phyloP scores from a whole-genome alignment of 352 stramenopile genomes.

The Saprolegnia parasitica region DNA sequence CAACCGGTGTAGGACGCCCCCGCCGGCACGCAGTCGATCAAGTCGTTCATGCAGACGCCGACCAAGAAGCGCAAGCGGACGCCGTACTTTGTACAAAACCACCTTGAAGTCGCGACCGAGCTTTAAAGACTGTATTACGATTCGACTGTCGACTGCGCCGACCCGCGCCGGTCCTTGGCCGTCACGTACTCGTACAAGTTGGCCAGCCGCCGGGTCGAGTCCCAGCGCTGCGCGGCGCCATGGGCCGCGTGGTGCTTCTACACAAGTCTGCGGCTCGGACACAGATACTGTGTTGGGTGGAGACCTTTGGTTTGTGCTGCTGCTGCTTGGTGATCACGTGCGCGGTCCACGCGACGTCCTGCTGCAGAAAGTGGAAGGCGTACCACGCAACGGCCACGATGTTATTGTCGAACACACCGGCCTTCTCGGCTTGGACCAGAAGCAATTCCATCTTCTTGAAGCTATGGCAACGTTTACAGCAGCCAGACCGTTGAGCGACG shows the following conservation, averaged over 20 bases:
- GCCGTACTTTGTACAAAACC: constrained; percentile 15
- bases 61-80: constrained; percentile 31
- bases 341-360: constrained; percentile 18
- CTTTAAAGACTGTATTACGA: constrained; percentile 7
- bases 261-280: background rate
- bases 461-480: too few species aligned
- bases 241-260: constrained; percentile 22
- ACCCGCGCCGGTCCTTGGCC: constrained; percentile 4
- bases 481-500: too few species aligned
- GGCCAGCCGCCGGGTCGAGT: background rate
- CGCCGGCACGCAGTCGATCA: constrained; percentile 68
- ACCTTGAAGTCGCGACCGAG: constrained; percentile 16
- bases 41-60: constrained; percentile 57
- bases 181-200: constrained; percentile 15
- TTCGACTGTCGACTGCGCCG: background rate
- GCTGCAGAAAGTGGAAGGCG: constrained; percentile 28
- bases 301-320: constrained; percentile 9
- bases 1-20: constrained; percentile 42
- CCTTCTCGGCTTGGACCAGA: background rate
- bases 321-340: constrained; percentile 13
- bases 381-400: constrained; percentile 16
- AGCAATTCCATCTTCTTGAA: constrained; percentile 17
- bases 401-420: background rate
- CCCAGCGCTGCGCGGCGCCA: background rate
- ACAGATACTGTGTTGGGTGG: background rate